Evolutionary conservation across 1,284 basidiomycete genomes (phyloP).

Genomic region (Afroboletus lepidellus): DNA sequence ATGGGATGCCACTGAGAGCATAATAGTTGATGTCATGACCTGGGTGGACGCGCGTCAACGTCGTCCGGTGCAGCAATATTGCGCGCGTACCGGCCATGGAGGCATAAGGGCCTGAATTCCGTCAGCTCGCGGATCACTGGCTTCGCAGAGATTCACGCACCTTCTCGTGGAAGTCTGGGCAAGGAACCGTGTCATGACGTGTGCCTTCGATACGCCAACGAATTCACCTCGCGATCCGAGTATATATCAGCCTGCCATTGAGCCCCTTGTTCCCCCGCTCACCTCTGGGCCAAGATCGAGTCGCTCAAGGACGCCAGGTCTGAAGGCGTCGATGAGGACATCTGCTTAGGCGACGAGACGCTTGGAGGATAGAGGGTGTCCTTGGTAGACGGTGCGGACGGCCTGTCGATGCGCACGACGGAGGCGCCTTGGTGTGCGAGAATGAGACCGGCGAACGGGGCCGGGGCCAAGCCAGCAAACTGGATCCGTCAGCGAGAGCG

Average conservation of each 20-base stretch:
- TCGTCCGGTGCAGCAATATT: background rate
- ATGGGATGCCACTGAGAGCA: slow-evolving; percentile 76
- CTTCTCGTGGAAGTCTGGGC: slow-evolving; percentile 56
- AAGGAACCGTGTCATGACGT: background rate
- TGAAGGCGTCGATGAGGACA: slow-evolving; percentile 80
- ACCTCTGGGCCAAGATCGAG: slow-evolving; percentile 76
- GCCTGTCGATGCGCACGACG: slow-evolving; percentile 74
- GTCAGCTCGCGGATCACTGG: slow-evolving; percentile 15
- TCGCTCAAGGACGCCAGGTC: slow-evolving; percentile 80
- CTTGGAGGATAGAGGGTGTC: slow-evolving; percentile 64
- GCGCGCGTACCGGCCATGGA: slow-evolving; percentile 62
- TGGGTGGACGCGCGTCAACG: slow-evolving; percentile 30
- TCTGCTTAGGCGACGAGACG: slow-evolving; percentile 68
- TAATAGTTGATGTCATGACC: slow-evolving; percentile 87
- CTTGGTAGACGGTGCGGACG: slow-evolving; percentile 35
- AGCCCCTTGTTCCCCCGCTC: slow-evolving; percentile 42
- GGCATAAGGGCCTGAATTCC: slow-evolving; percentile 52
- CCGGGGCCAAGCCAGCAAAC: slow-evolving; percentile 86
- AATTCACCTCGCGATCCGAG: slow-evolving; percentile 63
- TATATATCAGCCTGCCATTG: slow-evolving; percentile 63
- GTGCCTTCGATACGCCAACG: background rate
- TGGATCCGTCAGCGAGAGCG: slow-evolving; percentile 29
- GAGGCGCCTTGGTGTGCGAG: slow-evolving; percentile 81
- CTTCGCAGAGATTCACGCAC: slow-evolving; percentile 33
- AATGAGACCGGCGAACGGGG: slow-evolving; percentile 77